A percentile compares a stretch with the other conserved stretches of the same genome.
Evolutionary conservation across 2,329 filamentous ascomycete genomes (phyloP).

Genomic region (Phoma sp.): DNA sequence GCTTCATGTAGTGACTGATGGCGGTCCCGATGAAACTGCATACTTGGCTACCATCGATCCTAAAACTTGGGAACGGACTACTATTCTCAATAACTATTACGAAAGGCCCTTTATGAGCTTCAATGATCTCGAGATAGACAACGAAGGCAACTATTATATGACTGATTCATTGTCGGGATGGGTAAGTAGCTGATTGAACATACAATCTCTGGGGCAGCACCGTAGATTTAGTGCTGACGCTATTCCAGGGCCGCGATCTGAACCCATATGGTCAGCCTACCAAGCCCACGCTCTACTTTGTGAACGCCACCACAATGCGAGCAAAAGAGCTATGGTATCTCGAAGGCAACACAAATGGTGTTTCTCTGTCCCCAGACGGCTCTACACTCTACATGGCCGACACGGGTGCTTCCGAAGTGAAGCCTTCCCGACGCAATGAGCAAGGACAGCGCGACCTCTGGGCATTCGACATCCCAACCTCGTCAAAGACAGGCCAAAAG

Average conservation of each 20-base stretch:
- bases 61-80: neutral
- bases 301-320: neutral
- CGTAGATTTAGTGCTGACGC: neutral
- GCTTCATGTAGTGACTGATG: neutral
- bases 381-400: neutral
- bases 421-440: neutral
- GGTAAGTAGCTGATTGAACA: neutral
- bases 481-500: too few relatives aligned
- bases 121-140: neutral
- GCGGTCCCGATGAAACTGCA: neutral
- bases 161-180: neutral
- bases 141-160: neutral
- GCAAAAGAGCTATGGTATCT: neutral
- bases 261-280: neutral
- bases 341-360: neutral
- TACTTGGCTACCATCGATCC: neutral
- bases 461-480: too few relatives aligned
- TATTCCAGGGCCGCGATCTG: neutral
- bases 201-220: too few relatives aligned
- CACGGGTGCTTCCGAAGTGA: neutral
- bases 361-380: neutral
- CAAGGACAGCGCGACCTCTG: too few relatives aligned
- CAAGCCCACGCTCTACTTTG: neutral
- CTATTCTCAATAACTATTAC: neutral
- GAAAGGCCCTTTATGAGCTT: neutral